Evolutionary conservation across 768 basidiomycete genomes (phyloP), one percentile per base, ranked within the genome.

Genomic region (Clitopilus passeckerianus): DNA sequence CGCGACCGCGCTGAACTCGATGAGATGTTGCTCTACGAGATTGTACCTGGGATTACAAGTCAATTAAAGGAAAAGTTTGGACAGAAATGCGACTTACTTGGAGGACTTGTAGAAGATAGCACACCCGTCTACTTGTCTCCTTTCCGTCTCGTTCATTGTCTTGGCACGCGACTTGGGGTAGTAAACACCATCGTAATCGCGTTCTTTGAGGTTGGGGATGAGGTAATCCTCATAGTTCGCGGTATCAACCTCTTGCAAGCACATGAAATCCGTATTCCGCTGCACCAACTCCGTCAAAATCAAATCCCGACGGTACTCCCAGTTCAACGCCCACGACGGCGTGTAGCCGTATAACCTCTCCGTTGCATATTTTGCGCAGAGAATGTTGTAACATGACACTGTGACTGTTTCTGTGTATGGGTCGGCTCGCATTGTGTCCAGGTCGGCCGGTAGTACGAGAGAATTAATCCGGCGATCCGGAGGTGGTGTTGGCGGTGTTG

Each of bases 161-260:
- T 92, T 89, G 67, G 92, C 93, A 66, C 95, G 82, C 50, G 92
- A 90, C 77, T 96, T 95, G 5, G 94, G 90, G 80, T 89, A 93
- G 72, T 89, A 93, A 15, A 91, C 86, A 6, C 96, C 95, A 59
- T 94, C 93, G 68, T 98, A 99, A 9, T 86, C 95, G 23, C 86
- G 84, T 50, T 80, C 78, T 58, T 78, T 76, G 37, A 98, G 78
- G 61, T 86, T 79, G 68, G 86, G 86, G 60, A 82, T 74, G 73
- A 99, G 95, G 72, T 86, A 97, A 50, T 94, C 93, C 74, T 95
- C 91, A 71, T 90, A 99, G 71, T 93, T 90, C 27, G 88, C 87
- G 60, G 86, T 90, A 67, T 96, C 95, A 63, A 98, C 91, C 74
- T 99, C 97, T 71, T 98, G 96, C 60, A 99, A 73, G 70, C 97